Percentiles rank a stretch among this genome's conserved stretches.
These are phyloP conservation scores for Globisporangium megalacanthum DNA, from an alignment of 352 stramenopile genomes.

Conservation along the genomic window DNA sequence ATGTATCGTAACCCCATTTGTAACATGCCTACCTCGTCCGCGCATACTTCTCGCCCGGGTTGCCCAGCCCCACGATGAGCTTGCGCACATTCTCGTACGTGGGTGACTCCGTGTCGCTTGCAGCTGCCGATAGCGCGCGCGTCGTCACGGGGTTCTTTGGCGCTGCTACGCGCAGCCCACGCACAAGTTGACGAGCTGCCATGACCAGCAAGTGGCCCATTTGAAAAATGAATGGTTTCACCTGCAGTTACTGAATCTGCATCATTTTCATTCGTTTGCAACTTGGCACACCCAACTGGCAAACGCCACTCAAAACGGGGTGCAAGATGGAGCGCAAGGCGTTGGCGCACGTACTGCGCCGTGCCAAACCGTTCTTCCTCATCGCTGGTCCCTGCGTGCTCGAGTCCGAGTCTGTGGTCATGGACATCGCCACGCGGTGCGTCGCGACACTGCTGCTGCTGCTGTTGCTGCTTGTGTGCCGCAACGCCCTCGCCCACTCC, in stretches of 20 bases:
- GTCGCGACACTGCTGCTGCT: background rate
- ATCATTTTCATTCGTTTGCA: constrained; percentile 5
- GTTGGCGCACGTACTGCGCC: constrained; percentile 47
- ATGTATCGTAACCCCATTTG: background rate
- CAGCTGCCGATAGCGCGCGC: background rate
- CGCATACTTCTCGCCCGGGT: constrained; percentile 78
- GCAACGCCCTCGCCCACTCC: background rate
- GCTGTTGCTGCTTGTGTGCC: too few species aligned
- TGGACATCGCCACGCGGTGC: constrained; percentile 66
- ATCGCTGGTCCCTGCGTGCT: constrained; percentile 81
- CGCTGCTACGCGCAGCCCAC: background rate
- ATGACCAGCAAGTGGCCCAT: background rate
- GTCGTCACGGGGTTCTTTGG: background rate
- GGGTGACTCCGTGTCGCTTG: background rate
- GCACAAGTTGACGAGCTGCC: background rate
- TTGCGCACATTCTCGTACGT: constrained; percentile 76
- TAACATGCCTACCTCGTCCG: constrained; percentile 48
- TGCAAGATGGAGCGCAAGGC: constrained; percentile 34
- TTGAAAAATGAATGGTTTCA: background rate
- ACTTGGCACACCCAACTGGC: background rate
- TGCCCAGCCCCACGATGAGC: constrained; percentile 80
- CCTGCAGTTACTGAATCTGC: background rate
- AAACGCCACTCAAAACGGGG: background rate
- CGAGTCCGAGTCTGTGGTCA: constrained; percentile 60
- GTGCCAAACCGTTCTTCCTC: constrained; percentile 74